Base-by-base conservation (phyloP, 306 rosid species). In the Cicer bijugum region DNA sequence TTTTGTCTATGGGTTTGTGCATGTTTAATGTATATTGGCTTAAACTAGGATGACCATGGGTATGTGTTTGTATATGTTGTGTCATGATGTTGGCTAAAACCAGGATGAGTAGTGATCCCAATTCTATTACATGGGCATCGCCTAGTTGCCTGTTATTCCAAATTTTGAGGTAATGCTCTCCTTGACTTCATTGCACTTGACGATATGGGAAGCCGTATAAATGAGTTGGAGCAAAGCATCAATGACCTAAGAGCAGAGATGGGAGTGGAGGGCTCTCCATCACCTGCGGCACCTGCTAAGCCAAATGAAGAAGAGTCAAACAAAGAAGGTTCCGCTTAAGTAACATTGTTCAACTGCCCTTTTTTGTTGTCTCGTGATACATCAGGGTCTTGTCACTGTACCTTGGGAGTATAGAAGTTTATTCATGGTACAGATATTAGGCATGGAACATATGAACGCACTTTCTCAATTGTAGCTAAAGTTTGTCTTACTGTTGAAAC, bases 121-220 rank as follows among this genome's bases (percentile, higher is more conserved):
- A 23, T 43, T 79, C 23, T 79, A 14, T 73, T 20, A 61, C 7
- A 46, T 44, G 57, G 38, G 17, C 46, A 40, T 68, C 77, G 11
- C 53, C 15, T 71, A 63, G n/a, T 80, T 80, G 17, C 7, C 16
- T 6, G 43, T n/a, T 72, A 60, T 12, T 66, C 53, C 19, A 74
- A 74, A 64, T 38, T 64, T 11, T 44, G 46, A 51, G 58, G 17
- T 14, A 58, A 17, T 78, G 82, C 78, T 89, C 72, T 88, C 53
- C 88, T 95, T 95, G 76, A 95, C 96, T 44, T 28, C 70, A 63
- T 53, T 86, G 87, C 82, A 95, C 99, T 95, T 42, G 99, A 95
- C 63, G 99, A 95, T 73, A 95, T 95, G 97, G 99, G 99, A 66
- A 69, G 68, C 83, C 96, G 99, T 51, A 95, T 95, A 71, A 89